Base-by-base conservation (phyloP, 495 filamentous ascomycete genomes). In the Podospora fimiseda region DNA sequence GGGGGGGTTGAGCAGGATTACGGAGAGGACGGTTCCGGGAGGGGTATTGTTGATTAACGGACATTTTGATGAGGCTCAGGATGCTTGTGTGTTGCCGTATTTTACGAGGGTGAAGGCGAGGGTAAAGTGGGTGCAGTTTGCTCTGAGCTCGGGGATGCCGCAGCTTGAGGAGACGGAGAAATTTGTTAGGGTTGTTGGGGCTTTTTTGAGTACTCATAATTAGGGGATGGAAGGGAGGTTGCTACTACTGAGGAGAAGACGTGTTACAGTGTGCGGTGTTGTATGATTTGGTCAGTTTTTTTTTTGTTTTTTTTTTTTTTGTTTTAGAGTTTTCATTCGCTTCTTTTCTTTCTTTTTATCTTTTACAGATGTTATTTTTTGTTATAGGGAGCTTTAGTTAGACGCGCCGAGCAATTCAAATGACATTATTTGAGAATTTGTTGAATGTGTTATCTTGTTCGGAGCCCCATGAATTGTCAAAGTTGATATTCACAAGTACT, bases 31-130 rank as follows among this genome's bases (percentile, higher is more conserved):
- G 5, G 61, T 80, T 6, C 55, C 51, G 20, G 51, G 51, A 2
- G 51, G 51, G 2, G 14, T 53, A 20, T n/a, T 53, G 51, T 20
- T 82, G 1, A 66, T 75, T 20, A 80, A 82, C 48, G 78, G 78
- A 2, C 53, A 63, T 0, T 70, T 76, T 37, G 78, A 81, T 43
- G 72, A 75, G 48, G 72, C 71, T 1, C 68, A 73, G 45, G 77
- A 80, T 51, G 60, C 64, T 1, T 61, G 63, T 3, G 62, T 73
- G 33, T 58, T 60, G 45, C 71, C 75, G 0, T 80, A 71, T 59
- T 79, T 78, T 44, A 43, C 68, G 5, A 48, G 61, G 4, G 74
- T 74, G 21, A 19, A 55, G 43, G 36, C 33, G 9, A 73, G 72
- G 18, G 73, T 72, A 11, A 75, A 70, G 46, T 81, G 76, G 77